Base-by-base conservation (phyloP, 2,329 filamentous ascomycete genomes). In the Pseudocercospora pini-densiflorae region DNA sequence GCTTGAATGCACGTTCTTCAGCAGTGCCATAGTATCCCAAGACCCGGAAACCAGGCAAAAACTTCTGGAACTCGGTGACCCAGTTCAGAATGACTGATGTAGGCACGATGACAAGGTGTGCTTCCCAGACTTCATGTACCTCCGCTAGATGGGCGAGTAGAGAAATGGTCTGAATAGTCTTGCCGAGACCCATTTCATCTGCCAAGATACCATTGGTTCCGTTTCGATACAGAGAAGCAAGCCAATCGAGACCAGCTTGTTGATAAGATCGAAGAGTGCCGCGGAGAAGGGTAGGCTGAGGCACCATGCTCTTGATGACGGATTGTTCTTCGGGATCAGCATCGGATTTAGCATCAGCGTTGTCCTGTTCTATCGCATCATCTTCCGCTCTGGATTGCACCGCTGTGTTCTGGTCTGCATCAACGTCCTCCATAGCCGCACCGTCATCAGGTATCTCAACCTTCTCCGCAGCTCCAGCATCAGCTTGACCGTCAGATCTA, bases 51-150 rank as follows among this genome's bases (percentile, higher is more conserved):
- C 95, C 94, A 2, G 96, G 95, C 64, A 94, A 92, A 88, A 94
- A 99, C 78, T 99, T 99, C 77, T 98, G 98, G 85, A 99, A 99
- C 80, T 99, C 95, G 91, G 98, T 98, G 79, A 99, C 96, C 95
- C 95, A 99, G 77, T 99, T 99, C 70, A 99, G 88, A 86, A 99
- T 97, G 58, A 99, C 96, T 79, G 94, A 98, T 1, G 95, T 99
- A 1, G 95, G 95, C 1, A 99, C 95, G 67, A 99, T 91, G 58
- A 99, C 92, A 24, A 99, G 83, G 82, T 99, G 95, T 0, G 95
- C 93, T 0, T 96, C 95, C 96, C 95, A 99, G 5, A 97, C 89
- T 74, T 93, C 89, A 76, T 97, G 92, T 45, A 93, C 87, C 68
- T 94, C 94, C 8, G 96, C 95, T 40, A 99, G 85, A 77, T 99